phyloP scores from a whole-genome alignment of 495 filamentous ascomycete genomes.

The Cryomyces minteri region DNA sequence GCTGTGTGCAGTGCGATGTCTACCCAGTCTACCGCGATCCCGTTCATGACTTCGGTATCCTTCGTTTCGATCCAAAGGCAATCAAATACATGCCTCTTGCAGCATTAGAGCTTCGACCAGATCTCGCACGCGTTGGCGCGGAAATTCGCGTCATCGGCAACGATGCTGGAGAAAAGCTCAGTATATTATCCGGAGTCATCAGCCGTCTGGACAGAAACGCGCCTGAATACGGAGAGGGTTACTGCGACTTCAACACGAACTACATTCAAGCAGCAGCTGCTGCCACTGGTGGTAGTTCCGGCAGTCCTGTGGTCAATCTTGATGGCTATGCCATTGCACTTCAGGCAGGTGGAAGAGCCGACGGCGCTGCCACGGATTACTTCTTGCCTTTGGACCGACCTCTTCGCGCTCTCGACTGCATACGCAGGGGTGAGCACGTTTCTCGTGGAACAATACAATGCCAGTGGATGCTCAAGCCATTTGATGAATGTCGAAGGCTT shows the following conservation, averaged over 20 bases:
- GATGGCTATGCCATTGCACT: conserved; percentile 84
- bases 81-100: conserved; percentile 92
- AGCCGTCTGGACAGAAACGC: conserved; percentile 90
- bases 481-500: conserved; percentile 88
- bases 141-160: conserved; percentile 98
- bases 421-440: conserved; percentile 55
- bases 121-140: conserved; percentile 56
- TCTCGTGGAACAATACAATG: conserved; percentile 91
- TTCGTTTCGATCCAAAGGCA: conserved; percentile 83
- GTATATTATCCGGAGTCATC: conserved; percentile 94
- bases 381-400: conserved; percentile 90
- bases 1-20: conserved; percentile 53
- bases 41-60: conserved; percentile 94
- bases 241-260: conserved; percentile 98
- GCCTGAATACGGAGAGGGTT: conserved; percentile 94
- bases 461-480: conserved; percentile 92
- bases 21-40: conserved; percentile 97
- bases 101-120: conserved; percentile 66
- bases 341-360: conserved; percentile 83
- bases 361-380: conserved; percentile 94
- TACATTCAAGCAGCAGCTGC: conserved; percentile 98
- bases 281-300: conserved; percentile 89
- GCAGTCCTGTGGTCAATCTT: conserved; percentile 91
- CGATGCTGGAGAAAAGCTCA: conserved; percentile 96
- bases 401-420: conserved; percentile 65